Base-by-base conservation (phyloP, 305 asterid species). In the Solanum hybrid region DNA sequence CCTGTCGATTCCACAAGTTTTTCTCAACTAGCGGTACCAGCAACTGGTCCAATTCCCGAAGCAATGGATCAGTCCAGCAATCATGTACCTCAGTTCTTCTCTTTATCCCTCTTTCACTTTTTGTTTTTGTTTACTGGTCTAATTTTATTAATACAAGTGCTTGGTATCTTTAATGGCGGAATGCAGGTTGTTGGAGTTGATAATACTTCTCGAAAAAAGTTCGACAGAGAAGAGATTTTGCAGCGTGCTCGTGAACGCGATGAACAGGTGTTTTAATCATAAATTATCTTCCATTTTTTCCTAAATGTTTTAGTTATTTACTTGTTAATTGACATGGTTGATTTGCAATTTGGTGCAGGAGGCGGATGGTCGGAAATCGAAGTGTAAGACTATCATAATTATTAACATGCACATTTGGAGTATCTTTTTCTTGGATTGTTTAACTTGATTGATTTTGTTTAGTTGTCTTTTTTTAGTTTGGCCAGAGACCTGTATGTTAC, bases 191-290 rank as follows among this genome's bases (percentile, higher is more conserved):
- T 91, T 91, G 99, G 98, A 90, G 94, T 97, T 66, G 99, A 97
- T 91, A 97, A 97, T 92, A 97, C 99, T 89, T 97, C 96, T 56
- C 93, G 99, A 10, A 96, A 80, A 92, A 97, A 97, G 91, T 96
- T 97, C 90, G 98, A 96, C 81, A 92, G 96, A 31, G 99, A 97
- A 91, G 99, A 94, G 93, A 95, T 94, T 91, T 92, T 95, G 90
- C 93, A 97, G 87, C 98, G 99, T 34, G 99, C 98, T 86, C 98
- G 98, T 75, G 95, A 94, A 60, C 98, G 99, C 24, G 98, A 97
- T 93, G 98, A 96, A 81, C 94, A 94, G 96, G 99, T 94, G 10
- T 88, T 22, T 10, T 45, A 19, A 66, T 22, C 7, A 36, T 37
- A 19, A 17, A 7, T 4, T 19, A 78, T 38, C 31, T 80, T 26